Evolutionary conservation across 2,329 filamentous ascomycete genomes (phyloP), one percentile per base, ranked within the genome.

Genomic region (Claviceps arundinis): DNA sequence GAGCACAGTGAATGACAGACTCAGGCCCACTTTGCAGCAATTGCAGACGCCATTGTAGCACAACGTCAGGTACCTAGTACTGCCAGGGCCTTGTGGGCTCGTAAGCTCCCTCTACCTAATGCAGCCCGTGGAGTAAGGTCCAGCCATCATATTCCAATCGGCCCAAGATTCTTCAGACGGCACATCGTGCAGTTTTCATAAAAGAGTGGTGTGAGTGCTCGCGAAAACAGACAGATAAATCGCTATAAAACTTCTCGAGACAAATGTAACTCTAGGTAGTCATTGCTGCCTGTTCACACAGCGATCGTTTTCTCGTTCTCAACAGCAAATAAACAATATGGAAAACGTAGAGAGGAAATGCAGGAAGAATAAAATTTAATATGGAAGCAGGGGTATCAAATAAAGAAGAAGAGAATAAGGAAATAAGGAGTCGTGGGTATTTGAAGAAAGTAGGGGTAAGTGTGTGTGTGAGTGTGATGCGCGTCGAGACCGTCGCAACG

Each of bases 331-430:
- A 43, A 8, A 30, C 30, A 34, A 34, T 26, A 16, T 26, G 46
- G 13, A 40, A 30, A 37, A 43, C 34, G 30, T 9, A 14, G 11
- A 49, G 2, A 17, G 16, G 13, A 37, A 26, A 9, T 37, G 38
- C 26, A 47, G n/a, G 2, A 44, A 45, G 24, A 51, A 30, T 30
- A 17, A 30, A 26, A 17, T 19, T 19, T 42, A 11, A 37, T 40
- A 37, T 49, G 37, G 48, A 52, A 48, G 14, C 48, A 54, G 50
- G 52, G 50, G 44, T 48, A 56, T 53, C 42, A 55, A 55, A 52
- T 51, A 42, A 48, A 47, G 48, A 40, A n/a, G 46, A 48, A 50
- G 45, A 52, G 48, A 43, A 13, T 45, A 50, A 50, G 16, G 16
- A 50, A 49, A 50, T 37, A 16, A 51, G 47, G 51, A 22, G 6